Percentiles rank a stretch among this genome's conserved stretches.
phyloP scores from a whole-genome alignment of 2,329 filamentous ascomycete genomes.

The Colletotrichum sp. region DNA sequence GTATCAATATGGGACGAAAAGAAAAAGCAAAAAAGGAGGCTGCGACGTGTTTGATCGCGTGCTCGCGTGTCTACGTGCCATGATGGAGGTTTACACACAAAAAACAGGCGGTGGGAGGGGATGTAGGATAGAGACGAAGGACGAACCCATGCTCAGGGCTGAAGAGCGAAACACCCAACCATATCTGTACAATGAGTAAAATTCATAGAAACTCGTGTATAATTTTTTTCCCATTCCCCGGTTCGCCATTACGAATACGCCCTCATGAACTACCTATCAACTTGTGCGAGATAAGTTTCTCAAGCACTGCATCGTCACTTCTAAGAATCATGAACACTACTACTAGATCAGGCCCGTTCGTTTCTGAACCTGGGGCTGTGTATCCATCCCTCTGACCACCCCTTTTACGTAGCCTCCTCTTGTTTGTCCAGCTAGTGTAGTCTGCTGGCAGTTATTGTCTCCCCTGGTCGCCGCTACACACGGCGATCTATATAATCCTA shows the following conservation, averaged over 20 bases:
- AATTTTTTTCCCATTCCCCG: neutral
- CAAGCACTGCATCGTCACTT: neutral
- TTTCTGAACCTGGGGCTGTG: neutral
- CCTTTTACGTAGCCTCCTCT: neutral
- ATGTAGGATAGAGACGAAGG: slow-evolving; percentile 14
- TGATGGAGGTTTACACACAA: neutral
- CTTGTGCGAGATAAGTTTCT: neutral
- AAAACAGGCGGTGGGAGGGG: neutral
- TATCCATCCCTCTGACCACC: neutral
- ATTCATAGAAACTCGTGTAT: neutral
- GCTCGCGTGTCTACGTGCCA: slow-evolving; percentile 4
- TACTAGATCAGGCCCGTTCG: neutral
- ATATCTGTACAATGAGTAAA: slow-evolving; percentile 13
- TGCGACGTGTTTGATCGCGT: neutral
- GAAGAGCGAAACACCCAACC: neutral
- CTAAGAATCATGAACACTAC: neutral
- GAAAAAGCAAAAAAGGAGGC: neutral
- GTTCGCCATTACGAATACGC: neutral
- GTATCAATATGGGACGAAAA: slow-evolving; percentile 2
- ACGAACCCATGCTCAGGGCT: neutral
- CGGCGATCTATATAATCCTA: neutral
- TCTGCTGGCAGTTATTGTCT: neutral
- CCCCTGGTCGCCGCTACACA: neutral
- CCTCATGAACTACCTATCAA: neutral
- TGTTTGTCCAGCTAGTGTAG: neutral